These are phyloP conservation scores for Kodamaea plutei DNA, from an alignment of 1,139 yeast genomes.

Conservation along the genomic window DNA sequence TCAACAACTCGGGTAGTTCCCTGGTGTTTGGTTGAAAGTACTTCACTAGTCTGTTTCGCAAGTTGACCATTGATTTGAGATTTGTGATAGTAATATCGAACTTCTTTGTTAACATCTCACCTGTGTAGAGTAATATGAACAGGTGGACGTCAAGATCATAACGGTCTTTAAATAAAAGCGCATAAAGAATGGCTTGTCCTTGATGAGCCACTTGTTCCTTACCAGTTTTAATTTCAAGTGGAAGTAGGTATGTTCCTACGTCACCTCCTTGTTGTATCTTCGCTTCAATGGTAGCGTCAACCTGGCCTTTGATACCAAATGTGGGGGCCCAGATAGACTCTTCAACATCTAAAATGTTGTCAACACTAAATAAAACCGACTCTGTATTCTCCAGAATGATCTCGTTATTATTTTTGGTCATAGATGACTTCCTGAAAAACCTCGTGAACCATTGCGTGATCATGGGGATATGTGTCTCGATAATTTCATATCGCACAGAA, in stretches of 20 bases:
- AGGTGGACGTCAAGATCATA: slow-evolving; percentile 64
- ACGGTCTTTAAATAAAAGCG: slow-evolving; percentile 72
- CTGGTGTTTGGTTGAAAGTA: slow-evolving; percentile 49
- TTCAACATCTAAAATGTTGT: slow-evolving; percentile 74
- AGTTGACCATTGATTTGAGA: slow-evolving; percentile 57
- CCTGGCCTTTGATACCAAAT: slow-evolving; percentile 86
- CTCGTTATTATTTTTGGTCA: slow-evolving; percentile 16
- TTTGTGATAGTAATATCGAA: slow-evolving; percentile 55
- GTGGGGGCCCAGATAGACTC: slow-evolving; percentile 90
- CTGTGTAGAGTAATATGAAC: slow-evolving; percentile 73
- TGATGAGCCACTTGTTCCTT: slow-evolving; percentile 63
- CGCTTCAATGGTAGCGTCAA: slow-evolving; percentile 79
- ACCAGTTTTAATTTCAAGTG: slow-evolving; percentile 91
- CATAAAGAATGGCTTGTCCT: slow-evolving; percentile 86
- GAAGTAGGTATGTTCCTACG: slow-evolving; percentile 52
- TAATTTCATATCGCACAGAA: slow-evolving; percentile 43
- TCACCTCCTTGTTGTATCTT: slow-evolving; percentile 15
- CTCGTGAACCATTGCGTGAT: slow-evolving; percentile 61
- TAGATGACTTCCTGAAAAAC: slow-evolving; percentile 30
- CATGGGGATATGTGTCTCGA: slow-evolving; percentile 47
- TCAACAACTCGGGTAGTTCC: slow-evolving; percentile 56
- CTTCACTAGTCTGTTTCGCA: slow-evolving; percentile 67
- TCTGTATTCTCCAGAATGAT: slow-evolving; percentile 39
- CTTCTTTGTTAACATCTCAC: slow-evolving; percentile 50
- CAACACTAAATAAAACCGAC: slow-evolving; percentile 45